Conservation (phyloP, 768 basidiomycete species). For the Crucibulum laeve region DNA sequence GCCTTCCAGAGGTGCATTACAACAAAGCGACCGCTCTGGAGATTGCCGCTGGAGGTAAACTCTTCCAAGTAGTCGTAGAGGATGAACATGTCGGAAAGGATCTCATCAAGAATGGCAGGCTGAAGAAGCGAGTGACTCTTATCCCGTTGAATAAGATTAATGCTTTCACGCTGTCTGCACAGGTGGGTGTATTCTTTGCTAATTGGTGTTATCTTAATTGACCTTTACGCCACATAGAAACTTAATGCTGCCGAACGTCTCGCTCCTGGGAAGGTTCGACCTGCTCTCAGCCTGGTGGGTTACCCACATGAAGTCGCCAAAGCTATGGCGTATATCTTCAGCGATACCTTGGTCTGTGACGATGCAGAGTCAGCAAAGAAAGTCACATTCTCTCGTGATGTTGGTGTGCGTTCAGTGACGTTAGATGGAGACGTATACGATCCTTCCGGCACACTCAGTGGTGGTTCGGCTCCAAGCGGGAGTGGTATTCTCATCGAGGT, state of each 20-base stretch:
- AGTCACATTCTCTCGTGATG: constrained; percentile 75
- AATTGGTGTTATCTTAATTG: not conserved
- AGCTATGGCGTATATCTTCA: constrained; percentile 93
- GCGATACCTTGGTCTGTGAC: constrained; percentile 87
- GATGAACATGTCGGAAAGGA: constrained; percentile 87
- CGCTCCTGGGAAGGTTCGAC: constrained; percentile 75
- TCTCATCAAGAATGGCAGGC: constrained; percentile 64
- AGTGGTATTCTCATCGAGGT: constrained; percentile 76
- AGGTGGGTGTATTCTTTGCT: constrained; percentile 30
- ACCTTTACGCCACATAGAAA: constrained; percentile 51
- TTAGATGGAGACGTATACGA: constrained; percentile 96
- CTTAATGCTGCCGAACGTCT: constrained; percentile 64
- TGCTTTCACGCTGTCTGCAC: constrained; percentile 38
- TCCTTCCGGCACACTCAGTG: constrained; percentile 89
- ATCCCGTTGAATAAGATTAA: constrained; percentile 93
- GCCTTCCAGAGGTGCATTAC: constrained; percentile 64
- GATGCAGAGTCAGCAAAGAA: constrained; percentile 83
- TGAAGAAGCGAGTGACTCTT: constrained; percentile 88
- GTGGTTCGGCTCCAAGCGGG: constrained; percentile 79
- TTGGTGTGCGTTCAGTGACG: constrained; percentile 82
- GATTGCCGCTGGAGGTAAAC: constrained; percentile 82
- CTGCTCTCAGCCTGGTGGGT: constrained; percentile 86
- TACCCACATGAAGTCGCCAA: constrained; percentile 77
- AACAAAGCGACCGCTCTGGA: constrained; percentile 88
- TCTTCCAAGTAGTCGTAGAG: constrained; percentile 93